A percentile compares a stretch with the other conserved stretches of the same genome.
Evolutionary conservation across 257 asterid genomes (phyloP).

Genomic region (Cinchona pubescens): DNA sequence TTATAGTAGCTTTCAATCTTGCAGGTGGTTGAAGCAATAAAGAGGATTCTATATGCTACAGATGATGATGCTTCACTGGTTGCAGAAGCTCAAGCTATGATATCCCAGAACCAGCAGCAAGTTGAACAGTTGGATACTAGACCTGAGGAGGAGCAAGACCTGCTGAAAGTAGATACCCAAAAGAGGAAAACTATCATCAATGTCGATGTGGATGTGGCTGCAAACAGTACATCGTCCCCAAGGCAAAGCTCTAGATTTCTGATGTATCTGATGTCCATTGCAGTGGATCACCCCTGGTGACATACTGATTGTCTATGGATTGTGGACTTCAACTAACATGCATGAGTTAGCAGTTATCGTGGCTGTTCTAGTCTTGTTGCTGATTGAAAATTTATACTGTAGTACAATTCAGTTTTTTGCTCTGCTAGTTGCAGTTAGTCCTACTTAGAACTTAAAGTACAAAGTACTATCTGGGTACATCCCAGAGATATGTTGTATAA

Average conservation of each 20-base stretch:
- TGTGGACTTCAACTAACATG: neutral
- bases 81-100: constrained; percentile 74
- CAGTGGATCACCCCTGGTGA: constrained; percentile 75
- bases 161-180: constrained; percentile 54
- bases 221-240: constrained; percentile 66
- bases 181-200: constrained; percentile 78
- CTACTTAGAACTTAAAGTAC: neutral
- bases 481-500: neutral
- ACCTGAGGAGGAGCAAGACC: constrained; percentile 48
- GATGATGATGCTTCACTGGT: constrained; percentile 67
- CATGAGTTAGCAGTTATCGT: neutral
- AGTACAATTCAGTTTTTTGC: neutral
- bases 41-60: constrained; percentile 61
- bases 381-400: neutral
- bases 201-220: constrained; percentile 76
- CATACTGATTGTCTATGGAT: constrained; percentile 36
- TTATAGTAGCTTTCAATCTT: constrained; percentile 3
- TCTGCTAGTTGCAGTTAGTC: neutral
- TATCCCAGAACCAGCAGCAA: constrained; percentile 41
- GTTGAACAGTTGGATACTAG: constrained; percentile 32
- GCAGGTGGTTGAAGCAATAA: constrained; percentile 69
- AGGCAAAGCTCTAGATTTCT: constrained; percentile 68
- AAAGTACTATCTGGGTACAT: neutral
- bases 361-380: neutral
- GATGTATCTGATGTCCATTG: constrained; percentile 80